Percentiles rank a stretch among this genome's conserved stretches.
Conservation (phyloP, 352 stramenopile species). For the Phytopythium oedochilum region DNA sequence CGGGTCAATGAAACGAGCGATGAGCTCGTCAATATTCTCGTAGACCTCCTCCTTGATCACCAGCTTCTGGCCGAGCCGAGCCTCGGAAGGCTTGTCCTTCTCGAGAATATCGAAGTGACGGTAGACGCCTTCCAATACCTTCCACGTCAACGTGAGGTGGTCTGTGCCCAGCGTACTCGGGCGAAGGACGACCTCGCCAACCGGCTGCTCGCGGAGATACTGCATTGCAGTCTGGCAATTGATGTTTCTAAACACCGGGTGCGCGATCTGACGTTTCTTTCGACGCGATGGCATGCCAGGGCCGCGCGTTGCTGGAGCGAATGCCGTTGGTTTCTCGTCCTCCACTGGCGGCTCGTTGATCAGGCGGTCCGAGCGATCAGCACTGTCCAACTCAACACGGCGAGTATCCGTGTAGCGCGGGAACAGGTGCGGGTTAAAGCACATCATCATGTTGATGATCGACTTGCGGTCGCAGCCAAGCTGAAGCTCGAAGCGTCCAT, state of each 20-base stretch:
- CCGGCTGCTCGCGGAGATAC: constrained; percentile 66
- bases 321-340: constrained; percentile 59
- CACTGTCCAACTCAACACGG: constrained; percentile 60
- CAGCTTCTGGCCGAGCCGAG: constrained; percentile 70
- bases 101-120: constrained; percentile 87
- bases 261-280: constrained; percentile 86
- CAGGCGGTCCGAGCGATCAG: constrained; percentile 64
- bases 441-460: constrained; percentile 70
- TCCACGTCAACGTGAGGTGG: constrained; percentile 87
- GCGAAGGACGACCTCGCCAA: constrained; percentile 84
- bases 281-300: constrained; percentile 38
- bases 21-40: constrained; percentile 87
- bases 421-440: constrained; percentile 58
- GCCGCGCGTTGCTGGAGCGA: constrained; percentile 25
- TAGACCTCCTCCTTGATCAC: constrained; percentile 87
- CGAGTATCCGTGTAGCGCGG: constrained; percentile 48
- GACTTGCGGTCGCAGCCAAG: constrained; percentile 74
- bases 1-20: constrained; percentile 83
- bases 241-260: constrained; percentile 86
- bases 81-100: constrained; percentile 84
- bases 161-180: constrained; percentile 79
- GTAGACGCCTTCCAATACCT: constrained; percentile 84
- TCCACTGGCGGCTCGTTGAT: constrained; percentile 70
- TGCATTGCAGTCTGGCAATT: constrained; percentile 82
- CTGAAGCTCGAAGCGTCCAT: constrained; percentile 70